phyloP scores from a whole-genome alignment of 306 rosid genomes.

The Hylodesmum podocarpum region DNA sequence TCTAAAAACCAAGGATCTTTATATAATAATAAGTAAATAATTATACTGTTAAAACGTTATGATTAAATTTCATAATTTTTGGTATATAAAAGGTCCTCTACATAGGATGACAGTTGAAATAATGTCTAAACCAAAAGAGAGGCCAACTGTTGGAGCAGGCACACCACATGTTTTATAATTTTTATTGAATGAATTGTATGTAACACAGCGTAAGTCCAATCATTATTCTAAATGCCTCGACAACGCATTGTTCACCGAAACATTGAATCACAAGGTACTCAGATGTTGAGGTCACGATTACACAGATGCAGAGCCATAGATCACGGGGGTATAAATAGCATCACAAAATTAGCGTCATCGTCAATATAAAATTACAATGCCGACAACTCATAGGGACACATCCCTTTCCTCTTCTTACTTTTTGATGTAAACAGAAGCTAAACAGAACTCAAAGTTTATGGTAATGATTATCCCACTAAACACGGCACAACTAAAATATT shows the following conservation, averaged over 20 bases:
- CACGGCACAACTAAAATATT: slow-evolving; percentile 64
- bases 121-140: too few species aligned
- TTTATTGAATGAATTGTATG: background rate
- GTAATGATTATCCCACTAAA: slow-evolving; percentile 79
- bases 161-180: background rate
- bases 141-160: background rate
- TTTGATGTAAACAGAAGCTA: background rate
- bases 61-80: too few species aligned
- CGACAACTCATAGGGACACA: background rate
- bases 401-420: background rate
- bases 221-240: background rate
- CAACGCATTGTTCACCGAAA: background rate
- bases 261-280: background rate
- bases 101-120: background rate
- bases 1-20: background rate
- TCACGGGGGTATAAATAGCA: background rate
- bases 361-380: background rate
- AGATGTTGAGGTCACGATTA: background rate
- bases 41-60: too few species aligned
- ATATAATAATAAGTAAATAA: too few species aligned
- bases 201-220: background rate
- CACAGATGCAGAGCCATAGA: background rate
- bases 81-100: background rate
- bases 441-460: slow-evolving; percentile 71
- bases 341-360: background rate